Evolutionary conservation across 2,329 filamentous ascomycete genomes (phyloP), one percentile per base, ranked within the genome.

Genomic region (Juglanconis sp.): DNA sequence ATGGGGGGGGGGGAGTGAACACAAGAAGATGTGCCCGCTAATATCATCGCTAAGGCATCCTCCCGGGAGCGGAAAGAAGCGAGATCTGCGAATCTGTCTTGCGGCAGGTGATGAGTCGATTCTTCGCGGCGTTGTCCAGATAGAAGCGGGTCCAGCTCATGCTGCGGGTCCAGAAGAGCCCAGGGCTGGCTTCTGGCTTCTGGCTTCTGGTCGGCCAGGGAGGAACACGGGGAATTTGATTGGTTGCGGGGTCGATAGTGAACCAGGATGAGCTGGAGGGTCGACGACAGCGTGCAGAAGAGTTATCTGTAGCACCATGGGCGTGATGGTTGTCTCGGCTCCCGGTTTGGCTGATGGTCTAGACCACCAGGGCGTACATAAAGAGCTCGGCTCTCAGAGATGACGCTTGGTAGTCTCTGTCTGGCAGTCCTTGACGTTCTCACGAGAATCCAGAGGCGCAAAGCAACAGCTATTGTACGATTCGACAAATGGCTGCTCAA

Each of bases 51-150:
- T 58, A 53, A 50, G 50, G 42, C 17, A 48, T 57, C 53, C 48
- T 30, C 46, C 52, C 51, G 53, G 54, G 31, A 11, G 38, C 17
- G 30, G 48, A 40, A 56, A 49, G n/a, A 47, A 52, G 36, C 54
- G 55, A 61, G 42, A 15, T 49, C 58, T 55, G 54, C 59, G 49
- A 61, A 61, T 61, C 59, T 54, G 49, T 53, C 40, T 38, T 47
- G 40, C 42, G 10, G 58, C 58, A 60, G 56, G 54, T 51, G 54
- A 53, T 17, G 31, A 24, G 17, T 24, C 17, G 17, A 24, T 52
- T 55, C 48, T 52, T 15, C 38, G 49, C 48, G 55, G 57, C 15
- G 51, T 17, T 44, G 9, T 48, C 46, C 30, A 56, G 38, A 40
- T 48, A 35, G 34, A 31, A 40, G 44, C 46, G 51, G 51, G 50